Evolutionary conservation across 208 protist species (phyloP).

Genomic region (Trypanosoma caninum): DNA sequence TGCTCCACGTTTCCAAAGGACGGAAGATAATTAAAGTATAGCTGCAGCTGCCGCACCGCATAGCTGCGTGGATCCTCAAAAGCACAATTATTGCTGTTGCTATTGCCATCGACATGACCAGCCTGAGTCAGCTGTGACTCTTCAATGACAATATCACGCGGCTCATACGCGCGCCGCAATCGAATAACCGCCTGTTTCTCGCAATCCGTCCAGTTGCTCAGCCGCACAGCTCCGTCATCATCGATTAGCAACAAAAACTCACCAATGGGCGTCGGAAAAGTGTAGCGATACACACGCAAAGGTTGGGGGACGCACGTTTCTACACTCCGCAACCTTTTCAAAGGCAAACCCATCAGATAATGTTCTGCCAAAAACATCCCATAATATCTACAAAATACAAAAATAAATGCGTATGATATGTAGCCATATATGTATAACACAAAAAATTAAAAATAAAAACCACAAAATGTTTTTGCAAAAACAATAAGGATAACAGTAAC

Average conservation of each 20-base stretch:
- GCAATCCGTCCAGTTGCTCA: conserved; percentile 48
- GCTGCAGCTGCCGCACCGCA: conserved; percentile 25
- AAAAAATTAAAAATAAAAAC: background rate
- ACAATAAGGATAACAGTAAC: background rate
- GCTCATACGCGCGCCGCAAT: conserved; percentile 17
- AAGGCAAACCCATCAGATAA: too few species aligned
- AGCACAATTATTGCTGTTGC: background rate
- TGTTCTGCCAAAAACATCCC: background rate
- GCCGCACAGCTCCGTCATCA: conserved; percentile 44
- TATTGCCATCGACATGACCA: background rate
- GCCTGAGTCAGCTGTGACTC: background rate
- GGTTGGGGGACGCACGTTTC: background rate
- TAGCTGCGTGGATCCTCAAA: background rate
- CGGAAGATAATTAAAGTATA: conserved; percentile 36
- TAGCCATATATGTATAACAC: too few species aligned
- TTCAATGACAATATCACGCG: conserved; percentile 7
- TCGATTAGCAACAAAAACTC: conserved; percentile 56
- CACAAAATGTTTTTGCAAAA: background rate
- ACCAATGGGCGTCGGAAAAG: conserved; percentile 40
- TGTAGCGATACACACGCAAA: conserved; percentile 39
- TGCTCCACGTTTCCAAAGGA: background rate
- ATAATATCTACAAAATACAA: background rate
- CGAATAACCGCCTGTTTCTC: conserved; percentile 23
- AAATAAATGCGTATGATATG: background rate
- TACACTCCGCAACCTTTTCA: too few species aligned